phyloP scores from a whole-genome alignment of 2,329 filamentous ascomycete genomes.

The Aspergillus cejpii region DNA sequence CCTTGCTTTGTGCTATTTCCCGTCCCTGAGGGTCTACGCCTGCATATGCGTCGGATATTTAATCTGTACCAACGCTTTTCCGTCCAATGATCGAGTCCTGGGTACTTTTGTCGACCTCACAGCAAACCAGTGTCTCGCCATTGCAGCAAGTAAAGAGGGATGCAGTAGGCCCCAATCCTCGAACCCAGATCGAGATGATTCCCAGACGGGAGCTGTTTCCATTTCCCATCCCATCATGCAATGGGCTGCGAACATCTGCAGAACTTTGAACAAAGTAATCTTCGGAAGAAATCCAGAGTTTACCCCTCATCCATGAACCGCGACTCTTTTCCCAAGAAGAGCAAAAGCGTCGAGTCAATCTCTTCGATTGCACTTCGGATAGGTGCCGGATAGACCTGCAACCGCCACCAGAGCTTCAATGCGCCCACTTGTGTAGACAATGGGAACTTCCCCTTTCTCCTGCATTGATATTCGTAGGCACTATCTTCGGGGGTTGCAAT shows the following conservation, averaged over 20 bases:
- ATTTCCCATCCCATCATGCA: background rate
- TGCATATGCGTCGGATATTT: constrained; percentile 18
- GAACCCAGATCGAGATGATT: background rate
- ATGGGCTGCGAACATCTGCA: background rate
- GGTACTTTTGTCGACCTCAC: constrained; percentile 12
- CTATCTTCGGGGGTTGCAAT: background rate
- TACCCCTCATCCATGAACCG: background rate
- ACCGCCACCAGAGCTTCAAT: constrained; percentile 9
- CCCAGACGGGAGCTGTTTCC: background rate
- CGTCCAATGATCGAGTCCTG: constrained; percentile 3
- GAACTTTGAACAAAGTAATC: no score
- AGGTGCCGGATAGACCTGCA: constrained; percentile 14
- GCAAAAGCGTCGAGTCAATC: background rate
- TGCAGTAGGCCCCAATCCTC: background rate
- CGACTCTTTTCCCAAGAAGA: background rate
- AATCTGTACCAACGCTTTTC: constrained; percentile 9
- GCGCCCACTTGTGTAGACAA: constrained; percentile 14
- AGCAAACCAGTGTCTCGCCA: background rate
- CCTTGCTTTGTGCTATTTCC: constrained; percentile 32
- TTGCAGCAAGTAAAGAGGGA: background rate
- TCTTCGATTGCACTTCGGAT: constrained; percentile 1
- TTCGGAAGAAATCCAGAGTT: no score
- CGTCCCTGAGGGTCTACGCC: constrained; percentile 11
- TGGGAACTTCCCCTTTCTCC: constrained; percentile 6
- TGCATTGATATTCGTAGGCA: background rate